Base-by-base conservation (phyloP, 345 rosid genomes). In the Crucihimalaya himalaica region DNA sequence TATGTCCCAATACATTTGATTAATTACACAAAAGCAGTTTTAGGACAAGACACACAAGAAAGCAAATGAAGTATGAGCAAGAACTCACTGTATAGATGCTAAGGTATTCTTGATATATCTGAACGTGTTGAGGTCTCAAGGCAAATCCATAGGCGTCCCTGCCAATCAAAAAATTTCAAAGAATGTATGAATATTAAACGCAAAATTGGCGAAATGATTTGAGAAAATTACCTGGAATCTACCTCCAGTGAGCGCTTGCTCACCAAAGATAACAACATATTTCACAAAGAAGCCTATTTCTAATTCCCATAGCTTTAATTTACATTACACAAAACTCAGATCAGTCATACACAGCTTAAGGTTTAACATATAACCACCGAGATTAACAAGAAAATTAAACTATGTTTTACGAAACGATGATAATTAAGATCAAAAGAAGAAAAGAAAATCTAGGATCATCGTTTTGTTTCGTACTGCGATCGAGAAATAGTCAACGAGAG, bases 181-280 rank as follows among this genome's bases (percentile, higher is more conserved):
- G 14, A 10, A 15, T 35, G 32, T 11, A 46, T 37, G 3, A 28
- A 28, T 6, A 13, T 18, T 20, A 54, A 52, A 1, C 34, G 42
- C 8, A 59, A 21, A n/a, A 51, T 18, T 29, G 9, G 9, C 0
- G n/a, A 48, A 32, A 23, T n/a, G 19, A 74, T 52, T 0, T 11
- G 11, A 56, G 60, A 55, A 57, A 52, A 55, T 78, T 77, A 86
- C 96, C 96, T 90, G 87, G 99, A 90, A 83, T 87, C 98, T 83
- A 81, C 88, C 87, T 92, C 99, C 85, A 89, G 85, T 39, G 91
- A 81, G 82, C 94, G 98, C 76, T 83, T 86, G 84, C 96, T 92
- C 89, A 92, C 83, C 89, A 95, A 86, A 84, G 97, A 95, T 88
- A 89, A 84, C 92, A 92, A 84, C 98, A 92, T 95, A 80, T 80